Percentiles rank a stretch among this genome's conserved stretches.
Conservation (phyloP, 2,329 filamentous ascomycete genomes). For the Phialemonium atrogriseum region DNA sequence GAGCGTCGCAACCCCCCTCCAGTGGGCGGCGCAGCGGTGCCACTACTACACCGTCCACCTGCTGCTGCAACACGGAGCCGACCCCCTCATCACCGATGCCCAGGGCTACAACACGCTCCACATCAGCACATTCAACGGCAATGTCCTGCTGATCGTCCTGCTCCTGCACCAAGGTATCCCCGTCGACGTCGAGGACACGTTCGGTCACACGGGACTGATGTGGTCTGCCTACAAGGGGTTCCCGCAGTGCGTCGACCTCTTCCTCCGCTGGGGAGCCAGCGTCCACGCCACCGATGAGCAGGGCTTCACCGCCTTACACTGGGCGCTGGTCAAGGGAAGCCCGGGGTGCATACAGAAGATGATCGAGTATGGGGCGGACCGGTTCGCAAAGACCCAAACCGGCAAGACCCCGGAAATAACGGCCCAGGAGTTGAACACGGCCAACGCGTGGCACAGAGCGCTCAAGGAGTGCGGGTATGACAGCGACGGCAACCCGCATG, state of each 20-base stretch:
- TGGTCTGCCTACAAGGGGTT: constrained; percentile 99
- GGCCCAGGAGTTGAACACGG: constrained; percentile 83
- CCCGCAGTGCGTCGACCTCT: constrained; percentile 83
- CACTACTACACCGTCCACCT: constrained; percentile 96
- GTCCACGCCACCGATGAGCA: constrained; percentile 86
- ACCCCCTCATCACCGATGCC: constrained; percentile 83
- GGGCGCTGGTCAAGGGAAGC: constrained; percentile 91
- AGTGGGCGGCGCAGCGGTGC: constrained; percentile 95
- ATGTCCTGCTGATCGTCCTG: constrained; percentile 80
- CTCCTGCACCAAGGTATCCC: constrained; percentile 92
- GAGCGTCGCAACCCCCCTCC: constrained; percentile 83
- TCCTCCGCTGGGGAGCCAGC: constrained; percentile 90
- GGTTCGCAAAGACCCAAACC: constrained; percentile 80
- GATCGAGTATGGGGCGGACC: constrained; percentile 89
- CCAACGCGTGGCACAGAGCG: constrained; percentile 72
- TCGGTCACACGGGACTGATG: constrained; percentile 92
- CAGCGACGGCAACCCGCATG: constrained; percentile 63
- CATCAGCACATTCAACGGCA: constrained; percentile 94
- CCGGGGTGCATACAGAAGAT: constrained; percentile 86
- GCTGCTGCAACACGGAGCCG: constrained; percentile 82
- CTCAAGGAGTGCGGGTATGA: constrained; percentile 79
- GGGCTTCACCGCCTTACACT: constrained; percentile 90
- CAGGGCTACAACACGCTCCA: constrained; percentile 98
- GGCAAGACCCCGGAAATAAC: constrained; percentile 86
- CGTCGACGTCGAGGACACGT: constrained; percentile 81